Conservation (phyloP, 2,329 filamentous ascomycete species). For the Davidsoniella virescens region DNA sequence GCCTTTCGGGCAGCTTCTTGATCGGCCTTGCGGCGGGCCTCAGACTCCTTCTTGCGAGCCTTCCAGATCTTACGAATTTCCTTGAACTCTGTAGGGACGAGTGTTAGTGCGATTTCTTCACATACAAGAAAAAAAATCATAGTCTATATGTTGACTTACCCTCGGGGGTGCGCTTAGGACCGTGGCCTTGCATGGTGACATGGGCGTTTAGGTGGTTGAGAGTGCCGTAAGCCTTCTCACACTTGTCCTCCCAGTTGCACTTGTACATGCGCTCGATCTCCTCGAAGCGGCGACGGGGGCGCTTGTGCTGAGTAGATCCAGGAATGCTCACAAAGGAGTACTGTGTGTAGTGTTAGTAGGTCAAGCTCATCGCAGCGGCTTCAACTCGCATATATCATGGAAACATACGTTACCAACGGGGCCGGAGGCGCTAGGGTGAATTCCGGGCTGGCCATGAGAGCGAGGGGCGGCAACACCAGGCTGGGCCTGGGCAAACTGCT, state of each 20-base stretch:
- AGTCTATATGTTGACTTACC: conserved; percentile 40
- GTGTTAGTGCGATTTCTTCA: background rate
- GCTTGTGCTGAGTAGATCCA: conserved; percentile 91
- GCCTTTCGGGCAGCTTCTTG: background rate
- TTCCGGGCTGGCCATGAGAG: too few relatives aligned
- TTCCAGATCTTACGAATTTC: conserved; percentile 99
- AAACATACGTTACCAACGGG: background rate
- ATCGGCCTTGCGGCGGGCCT: conserved; percentile 57
- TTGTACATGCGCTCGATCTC: conserved; percentile 99
- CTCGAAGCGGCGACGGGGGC: conserved; percentile 82
- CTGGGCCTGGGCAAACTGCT: too few relatives aligned
- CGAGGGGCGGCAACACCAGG: too few relatives aligned
- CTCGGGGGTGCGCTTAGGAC: conserved; percentile 87
- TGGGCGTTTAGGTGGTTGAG: conserved; percentile 95
- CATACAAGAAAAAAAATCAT: too few relatives aligned
- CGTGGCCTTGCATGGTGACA: conserved; percentile 97
- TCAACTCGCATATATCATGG: too few relatives aligned
- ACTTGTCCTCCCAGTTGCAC: conserved; percentile 83
- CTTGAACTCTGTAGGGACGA: conserved; percentile 62
- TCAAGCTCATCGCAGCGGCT: too few relatives aligned
- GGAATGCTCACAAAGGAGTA: conserved; percentile 98
- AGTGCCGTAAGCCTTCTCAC: conserved; percentile 96
- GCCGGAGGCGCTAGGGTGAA: background rate
- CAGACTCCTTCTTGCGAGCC: conserved; percentile 97
- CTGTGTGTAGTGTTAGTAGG: background rate